Conservation (phyloP, 768 basidiomycete species). For the Pilatotrama ljubarskyi region DNA sequence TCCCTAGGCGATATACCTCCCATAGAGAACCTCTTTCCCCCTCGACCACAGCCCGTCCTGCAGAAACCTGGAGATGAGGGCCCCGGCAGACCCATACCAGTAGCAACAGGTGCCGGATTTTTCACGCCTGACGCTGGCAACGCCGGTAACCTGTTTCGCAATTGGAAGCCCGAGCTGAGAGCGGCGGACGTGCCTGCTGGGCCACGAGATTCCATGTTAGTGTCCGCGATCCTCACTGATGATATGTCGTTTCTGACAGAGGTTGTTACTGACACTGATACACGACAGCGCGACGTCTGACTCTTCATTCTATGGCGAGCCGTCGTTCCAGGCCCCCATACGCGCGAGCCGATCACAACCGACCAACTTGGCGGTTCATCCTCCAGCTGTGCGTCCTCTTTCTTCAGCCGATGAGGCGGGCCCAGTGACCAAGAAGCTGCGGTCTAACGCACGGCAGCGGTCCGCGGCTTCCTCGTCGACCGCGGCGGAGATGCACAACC, state of each 20-base stretch:
- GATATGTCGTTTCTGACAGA: not conserved
- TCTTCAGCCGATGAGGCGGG: conserved; percentile 84
- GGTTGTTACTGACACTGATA: not conserved
- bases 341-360: conserved; percentile 33
- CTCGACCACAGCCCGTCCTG: conserved; percentile 56
- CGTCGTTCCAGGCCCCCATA: conserved; percentile 50
- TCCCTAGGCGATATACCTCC: conserved; percentile 64
- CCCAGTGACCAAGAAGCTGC: conserved; percentile 73
- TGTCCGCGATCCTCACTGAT: conserved; percentile 2
- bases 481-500: conserved; percentile 23
- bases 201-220: conserved; percentile 67
- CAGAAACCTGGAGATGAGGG: conserved; percentile 51
- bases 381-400: conserved; percentile 61
- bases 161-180: conserved; percentile 59
- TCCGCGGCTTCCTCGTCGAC: conserved; percentile 43
- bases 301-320: conserved; percentile 53
- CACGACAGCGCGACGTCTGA: conserved; percentile 55
- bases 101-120: conserved; percentile 67
- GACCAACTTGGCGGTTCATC: conserved; percentile 41
- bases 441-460: conserved; percentile 56
- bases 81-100: conserved; percentile 45
- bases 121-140: conserved; percentile 72
- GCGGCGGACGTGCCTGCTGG: conserved; percentile 53
- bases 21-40: conserved; percentile 72
- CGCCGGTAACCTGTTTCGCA: conserved; percentile 55